Base-by-base conservation (phyloP, 441 rosid species). In the Lepidium campestre region DNA sequence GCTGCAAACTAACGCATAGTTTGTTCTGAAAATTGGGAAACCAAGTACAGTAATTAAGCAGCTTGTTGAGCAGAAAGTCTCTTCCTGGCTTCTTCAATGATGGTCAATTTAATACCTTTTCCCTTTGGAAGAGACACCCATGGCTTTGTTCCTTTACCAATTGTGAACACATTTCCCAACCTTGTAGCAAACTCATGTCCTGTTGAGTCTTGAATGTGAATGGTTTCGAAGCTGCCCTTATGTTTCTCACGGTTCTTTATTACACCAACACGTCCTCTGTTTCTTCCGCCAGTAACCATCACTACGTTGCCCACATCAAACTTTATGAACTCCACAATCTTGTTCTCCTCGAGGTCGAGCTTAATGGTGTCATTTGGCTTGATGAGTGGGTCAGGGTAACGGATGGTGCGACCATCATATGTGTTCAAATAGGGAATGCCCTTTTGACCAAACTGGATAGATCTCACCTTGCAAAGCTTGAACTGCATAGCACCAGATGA, bases 171-270 rank as follows among this genome's bases (percentile, higher is more conserved):
- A 74, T 88, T 79, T 60, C 89, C 87, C 36, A 86, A 57, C 29
- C 92, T 85, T 54, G 95, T 86, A 32, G 88, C 94, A 70, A 86
- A 86, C 78, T 88, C 91, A 7, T 86, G 88, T 17, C 89, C 89
- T 1, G 69, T 53, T 13, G 89, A 71, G 67, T 86, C 94, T 52
- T 88, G 94, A 44, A 88, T 55, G 59, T 88, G 95, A 65, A 88
- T 72, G n/a, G 90, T 86, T 67, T 86, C 91, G 12, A 88, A 86
- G 72, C 83, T 88, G 39, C 91, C 88, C 82, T 88, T 81, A 6
- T 86, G 88, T 75, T 88, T 88, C 78, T 88, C 91, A 63, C 88
- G 65, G 79, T 66, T 88, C 83, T 86, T 87, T 48, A 87, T 77
- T 41, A 82, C 77, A 19, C 90, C 90, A 45, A 83, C 90, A 46